Evolutionary conservation across 2,329 filamentous ascomycete genomes (phyloP).

Genomic region (Rugonectria rugulosa): DNA sequence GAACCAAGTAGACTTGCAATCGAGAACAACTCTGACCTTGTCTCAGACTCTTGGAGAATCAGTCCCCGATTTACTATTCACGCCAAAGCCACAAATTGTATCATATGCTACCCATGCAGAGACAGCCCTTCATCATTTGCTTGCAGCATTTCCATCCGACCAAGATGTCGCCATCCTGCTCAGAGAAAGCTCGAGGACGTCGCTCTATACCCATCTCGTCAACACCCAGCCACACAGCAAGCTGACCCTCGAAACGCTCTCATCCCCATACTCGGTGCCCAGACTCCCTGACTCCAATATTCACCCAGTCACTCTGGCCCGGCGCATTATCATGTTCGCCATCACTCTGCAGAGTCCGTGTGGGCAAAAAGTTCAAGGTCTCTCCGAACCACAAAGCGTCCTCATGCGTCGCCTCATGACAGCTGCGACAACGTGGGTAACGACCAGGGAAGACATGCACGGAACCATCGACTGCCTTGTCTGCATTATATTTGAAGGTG

Average conservation of each 20-base stretch:
- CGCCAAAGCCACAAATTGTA: neutral
- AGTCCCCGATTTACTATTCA: too few species aligned
- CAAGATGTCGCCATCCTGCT: neutral
- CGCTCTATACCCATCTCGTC: neutral
- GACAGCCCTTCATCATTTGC: neutral
- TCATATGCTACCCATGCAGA: too few species aligned
- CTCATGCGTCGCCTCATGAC: constrained; percentile 32
- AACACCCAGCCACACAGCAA: neutral
- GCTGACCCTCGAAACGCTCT: neutral
- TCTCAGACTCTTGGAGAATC: too few species aligned
- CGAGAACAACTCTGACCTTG: too few species aligned
- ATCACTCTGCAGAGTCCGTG: constrained; percentile 37
- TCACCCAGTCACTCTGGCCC: constrained; percentile 1
- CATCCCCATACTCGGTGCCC: neutral
- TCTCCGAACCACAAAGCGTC: constrained; percentile 32
- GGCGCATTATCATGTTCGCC: constrained; percentile 19
- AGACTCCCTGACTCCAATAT: neutral
- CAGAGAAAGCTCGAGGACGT: neutral
- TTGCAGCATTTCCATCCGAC: neutral
- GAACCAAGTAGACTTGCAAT: too few species aligned
- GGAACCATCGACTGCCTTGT: constrained; percentile 49
- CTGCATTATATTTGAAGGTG: constrained; percentile 51
- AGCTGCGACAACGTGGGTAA: constrained; percentile 42
- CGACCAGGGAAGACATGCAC: constrained; percentile 48
- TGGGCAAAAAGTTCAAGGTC: constrained; percentile 18